Evolutionary conservation across 1,139 yeast species (phyloP), one percentile per base, ranked within the genome.

Genomic region (Candida sanyaensis): DNA sequence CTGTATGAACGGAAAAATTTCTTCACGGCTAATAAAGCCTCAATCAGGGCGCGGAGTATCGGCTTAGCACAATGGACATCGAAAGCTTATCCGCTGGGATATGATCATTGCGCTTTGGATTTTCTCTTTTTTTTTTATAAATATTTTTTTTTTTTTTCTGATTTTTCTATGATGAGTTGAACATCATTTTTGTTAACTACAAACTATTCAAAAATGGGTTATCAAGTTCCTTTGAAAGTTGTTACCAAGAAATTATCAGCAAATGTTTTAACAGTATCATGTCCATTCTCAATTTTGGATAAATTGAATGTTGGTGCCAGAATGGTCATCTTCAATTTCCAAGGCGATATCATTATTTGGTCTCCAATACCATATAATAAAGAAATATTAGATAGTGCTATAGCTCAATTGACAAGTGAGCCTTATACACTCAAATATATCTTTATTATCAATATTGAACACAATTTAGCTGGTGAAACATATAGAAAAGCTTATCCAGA

Each of bases 281-380:
- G 47, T 29, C 50, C 50, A 21, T 48, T 48, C 26, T 30, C 41
- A 6, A 17, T 48, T n/a, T 21, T 34, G 21, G 37, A 41, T 24
- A 38, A 34, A 12, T 10, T 48, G 29, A 42, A 48, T 29, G 29
- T 48, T n/a, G 50, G 50, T 6, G 46, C 47, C n/a, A 38, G 50
- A 30, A 48, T 48, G 50, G 42, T 43, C 4, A 36, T 48, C 30
- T 48, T 48, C 47, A 46, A 45, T 36, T 48, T 42, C 29, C 38
- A 46, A 8, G 49, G 46, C 10, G 44, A 45, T 31, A 30, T 48
- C 5, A 33, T 48, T 5, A 32, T 48, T 24, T 48, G 50, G 50
- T 48, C 50, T 13, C 49, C 50, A 11, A 27, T 48, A 13, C 50
- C 50, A 4, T 48, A 45, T 38, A 39, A 43, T 28, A 40, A 46